These are phyloP conservation scores for Arthrinium phaeospermum DNA, from an alignment of 2,329 filamentous ascomycete species.

Conservation along the genomic window DNA sequence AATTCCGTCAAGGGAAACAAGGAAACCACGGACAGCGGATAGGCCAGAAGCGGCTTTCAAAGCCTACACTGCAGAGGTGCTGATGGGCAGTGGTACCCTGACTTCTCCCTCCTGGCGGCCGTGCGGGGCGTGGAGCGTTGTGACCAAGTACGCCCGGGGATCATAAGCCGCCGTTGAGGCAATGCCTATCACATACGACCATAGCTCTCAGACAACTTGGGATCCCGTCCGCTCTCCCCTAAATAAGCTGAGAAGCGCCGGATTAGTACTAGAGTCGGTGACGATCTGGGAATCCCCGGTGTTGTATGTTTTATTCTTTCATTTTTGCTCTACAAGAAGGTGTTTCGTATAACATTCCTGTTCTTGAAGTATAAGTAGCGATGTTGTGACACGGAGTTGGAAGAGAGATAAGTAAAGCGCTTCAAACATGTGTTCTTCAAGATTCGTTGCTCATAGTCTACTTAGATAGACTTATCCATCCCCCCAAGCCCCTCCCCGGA, in stretches of 20 bases:
- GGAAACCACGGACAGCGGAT: not conserved
- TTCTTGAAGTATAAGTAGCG: not conserved
- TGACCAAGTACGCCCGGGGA: too few relatives aligned
- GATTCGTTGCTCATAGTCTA: not conserved
- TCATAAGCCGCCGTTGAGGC: not conserved
- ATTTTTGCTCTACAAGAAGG: too few relatives aligned
- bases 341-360: not conserved
- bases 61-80: not conserved
- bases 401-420: too few relatives aligned
- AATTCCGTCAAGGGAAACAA: conserved; percentile 55
- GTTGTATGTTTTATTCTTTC: conserved; percentile 7
- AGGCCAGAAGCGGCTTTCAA: not conserved
- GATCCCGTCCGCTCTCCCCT: conserved; percentile 12
- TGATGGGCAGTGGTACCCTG: not conserved
- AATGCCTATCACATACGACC: not conserved
- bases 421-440: not conserved
- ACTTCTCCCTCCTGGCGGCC: too few relatives aligned
- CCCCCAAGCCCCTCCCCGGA: not conserved
- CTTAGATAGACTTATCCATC: not conserved
- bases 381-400: too few relatives aligned
- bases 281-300: conserved; percentile 17
- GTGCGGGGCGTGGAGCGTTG: too few relatives aligned
- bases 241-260: conserved; percentile 12
- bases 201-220: conserved; percentile 11
- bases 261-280: conserved; percentile 12